Base-by-base conservation (phyloP, 2,329 filamentous ascomycete species). In the Penicillium palitans region DNA sequence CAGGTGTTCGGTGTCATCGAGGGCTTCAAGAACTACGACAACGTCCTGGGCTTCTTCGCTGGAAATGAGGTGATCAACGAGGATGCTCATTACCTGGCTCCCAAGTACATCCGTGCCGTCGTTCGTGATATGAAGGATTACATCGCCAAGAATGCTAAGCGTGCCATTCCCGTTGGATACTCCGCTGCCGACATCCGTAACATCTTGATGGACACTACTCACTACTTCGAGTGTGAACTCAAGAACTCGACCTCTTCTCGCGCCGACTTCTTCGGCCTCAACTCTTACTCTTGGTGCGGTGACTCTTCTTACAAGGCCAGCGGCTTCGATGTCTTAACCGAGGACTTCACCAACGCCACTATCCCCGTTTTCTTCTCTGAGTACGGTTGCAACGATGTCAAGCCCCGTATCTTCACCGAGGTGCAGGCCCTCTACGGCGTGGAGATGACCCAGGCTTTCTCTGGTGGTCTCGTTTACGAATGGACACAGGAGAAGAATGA, bases 51-150 rank as follows among this genome's bases (percentile, higher is more conserved):
- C 40, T 89, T 89, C 79, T 87, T 90, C 71, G 80, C 84, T 29
- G 87, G 84, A 37, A 89, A 90, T 68, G 87, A 89, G 72, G 83
- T 89, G 50, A 87, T 88, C 76, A 87, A 88, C 66, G 82, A 87
- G 68, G 70, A 84, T 12, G 84, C 81, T 48, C 76, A 78, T 31
- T 70, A 81, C 62, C 68, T 75, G 51, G 83, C 82, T 52, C 85
- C 85, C 17, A 79, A 79, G 45, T 86, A 87, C 71, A 82, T 87
- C 61, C 75, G 83, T 55, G 86, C 87, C 44, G 82, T 89, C 57
- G 82, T 86, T 67, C 83, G 87, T 65, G 87, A 90, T 64, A 78
- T 89, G 72, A 88, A 89, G 75, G 81, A 86, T 60, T 90, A 89
- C 74, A 88, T 89, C 69, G 77, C 80, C 52, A 81, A 83, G 56